These are phyloP conservation scores for Wickerhamomyces strasburgensis DNA, from an alignment of 805 yeast species.

Conservation along the genomic window DNA sequence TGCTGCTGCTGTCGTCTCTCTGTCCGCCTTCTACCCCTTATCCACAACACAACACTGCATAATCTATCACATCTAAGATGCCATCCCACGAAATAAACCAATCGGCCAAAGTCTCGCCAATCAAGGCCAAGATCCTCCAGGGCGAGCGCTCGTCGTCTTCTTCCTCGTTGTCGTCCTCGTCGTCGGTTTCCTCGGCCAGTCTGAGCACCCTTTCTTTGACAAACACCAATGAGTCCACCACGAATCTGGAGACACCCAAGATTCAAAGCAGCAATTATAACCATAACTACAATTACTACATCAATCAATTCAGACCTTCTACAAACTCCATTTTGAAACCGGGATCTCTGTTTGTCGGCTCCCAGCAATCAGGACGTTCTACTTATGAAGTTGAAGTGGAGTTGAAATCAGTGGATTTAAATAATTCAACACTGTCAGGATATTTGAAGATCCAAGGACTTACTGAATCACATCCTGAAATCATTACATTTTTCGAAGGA, in stretches of 20 bases:
- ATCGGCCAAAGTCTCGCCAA: neutral
- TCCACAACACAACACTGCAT: no score
- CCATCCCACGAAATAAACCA: constrained; percentile 5
- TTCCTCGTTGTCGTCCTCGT: constrained; percentile 4
- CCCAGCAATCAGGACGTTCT: constrained; percentile 63
- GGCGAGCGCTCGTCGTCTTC: neutral
- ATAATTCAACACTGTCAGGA: constrained; percentile 47
- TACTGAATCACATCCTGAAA: constrained; percentile 61
- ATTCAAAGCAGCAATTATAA: constrained; percentile 1
- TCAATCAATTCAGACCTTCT: constrained; percentile 12
- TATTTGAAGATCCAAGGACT: constrained; percentile 64
- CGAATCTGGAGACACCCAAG: constrained; percentile 1
- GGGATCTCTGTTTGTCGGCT: constrained; percentile 58
- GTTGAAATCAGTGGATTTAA: constrained; percentile 62
- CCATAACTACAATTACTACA: constrained; percentile 5
- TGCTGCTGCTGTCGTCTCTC: no score
- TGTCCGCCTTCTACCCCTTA: no score
- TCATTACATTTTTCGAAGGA: constrained; percentile 70
- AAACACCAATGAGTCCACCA: constrained; percentile 7
- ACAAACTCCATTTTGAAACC: constrained; percentile 48
- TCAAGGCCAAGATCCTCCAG: neutral
- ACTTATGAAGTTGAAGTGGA: constrained; percentile 66
- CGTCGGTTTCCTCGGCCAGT: constrained; percentile 2
- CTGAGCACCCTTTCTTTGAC: constrained; percentile 5
- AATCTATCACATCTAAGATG: neutral